Percentiles rank a stretch among this genome's conserved stretches.
phyloP scores from a whole-genome alignment of 805 yeast species.

The Blastobotrys americana region DNA sequence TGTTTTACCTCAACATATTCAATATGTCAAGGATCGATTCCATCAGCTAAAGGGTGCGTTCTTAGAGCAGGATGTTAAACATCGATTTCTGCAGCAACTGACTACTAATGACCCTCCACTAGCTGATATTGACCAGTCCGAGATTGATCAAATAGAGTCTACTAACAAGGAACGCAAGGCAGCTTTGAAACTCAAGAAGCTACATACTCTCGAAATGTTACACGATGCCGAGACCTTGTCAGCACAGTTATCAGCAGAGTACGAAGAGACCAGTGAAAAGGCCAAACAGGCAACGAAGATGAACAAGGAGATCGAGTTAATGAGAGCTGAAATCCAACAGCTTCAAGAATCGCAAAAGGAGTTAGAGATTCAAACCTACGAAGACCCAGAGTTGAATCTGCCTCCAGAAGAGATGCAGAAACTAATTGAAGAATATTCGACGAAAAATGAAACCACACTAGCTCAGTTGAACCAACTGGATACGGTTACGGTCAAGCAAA shows the following conservation, averaged over 20 bases:
- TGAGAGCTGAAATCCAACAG: conserved; percentile 29
- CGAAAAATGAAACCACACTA: conserved; percentile 13
- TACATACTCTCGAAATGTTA: conserved; percentile 18
- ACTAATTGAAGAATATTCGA: conserved; percentile 25
- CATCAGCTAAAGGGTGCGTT: conserved; percentile 56
- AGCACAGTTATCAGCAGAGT: conserved; percentile 12
- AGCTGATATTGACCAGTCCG: conserved; percentile 28
- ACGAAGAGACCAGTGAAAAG: conserved; percentile 20
- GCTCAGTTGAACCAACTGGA: conserved; percentile 11
- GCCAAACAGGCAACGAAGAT: conserved; percentile 24
- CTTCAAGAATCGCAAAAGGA: conserved; percentile 22
- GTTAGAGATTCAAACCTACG: conserved; percentile 19
- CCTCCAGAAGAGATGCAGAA: conserved; percentile 28
- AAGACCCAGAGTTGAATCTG: conserved; percentile 25
- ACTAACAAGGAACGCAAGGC: conserved; percentile 25
- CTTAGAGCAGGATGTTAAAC: conserved; percentile 65
- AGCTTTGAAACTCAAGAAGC: conserved; percentile 27
- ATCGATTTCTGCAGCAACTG: conserved; percentile 51
- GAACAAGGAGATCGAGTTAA: conserved; percentile 26
- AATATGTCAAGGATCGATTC: conserved; percentile 28
- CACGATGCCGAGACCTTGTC: conserved; percentile 16
- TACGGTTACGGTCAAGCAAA: conserved; percentile 10
- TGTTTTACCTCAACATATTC: conserved; percentile 15
- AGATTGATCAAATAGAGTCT: conserved; percentile 29
- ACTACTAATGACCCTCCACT: conserved; percentile 30